Evolutionary conservation across 805 yeast species (phyloP).

Genomic region (Spencermartinsiella europaea): DNA sequence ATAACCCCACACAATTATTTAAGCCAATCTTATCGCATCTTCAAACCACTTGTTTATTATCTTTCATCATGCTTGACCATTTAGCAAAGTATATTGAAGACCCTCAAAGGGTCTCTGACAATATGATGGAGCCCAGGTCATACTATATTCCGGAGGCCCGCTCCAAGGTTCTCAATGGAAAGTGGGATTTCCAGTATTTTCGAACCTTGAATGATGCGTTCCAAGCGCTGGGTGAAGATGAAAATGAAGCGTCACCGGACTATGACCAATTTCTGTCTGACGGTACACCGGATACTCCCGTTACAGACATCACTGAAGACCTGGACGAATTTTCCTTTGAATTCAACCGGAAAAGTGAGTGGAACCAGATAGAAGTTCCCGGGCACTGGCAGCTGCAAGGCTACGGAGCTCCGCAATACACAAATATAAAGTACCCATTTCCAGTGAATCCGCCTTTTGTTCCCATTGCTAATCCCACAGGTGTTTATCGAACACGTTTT

Average conservation of each 20-base stretch:
- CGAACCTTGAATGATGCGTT: constrained; percentile 15
- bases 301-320: not conserved
- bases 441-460: constrained; percentile 34
- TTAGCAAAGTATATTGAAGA: constrained; percentile 15
- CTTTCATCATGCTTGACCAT: not conserved
- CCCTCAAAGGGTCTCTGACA: constrained; percentile 10
- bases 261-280: not conserved
- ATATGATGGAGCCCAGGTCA: constrained; percentile 15
- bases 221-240: constrained; percentile 1
- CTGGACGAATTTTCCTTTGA: constrained; percentile 5
- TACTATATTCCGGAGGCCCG: constrained; percentile 18
- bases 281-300: not conserved
- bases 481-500: constrained; percentile 31
- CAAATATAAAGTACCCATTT: constrained; percentile 33
- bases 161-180: constrained; percentile 23
- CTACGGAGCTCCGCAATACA: constrained; percentile 34
- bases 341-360: constrained; percentile 10
- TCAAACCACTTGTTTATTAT: no score
- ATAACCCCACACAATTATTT: no score
- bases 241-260: not conserved
- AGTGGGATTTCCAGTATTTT: constrained; percentile 24
- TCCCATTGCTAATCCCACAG: constrained; percentile 34
- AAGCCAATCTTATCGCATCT: no score
- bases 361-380: constrained; percentile 29
- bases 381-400: constrained; percentile 38